Evolutionary conservation across 75 land plant genomes (phyloP).

Genomic region (Cryptomeria japonica): DNA sequence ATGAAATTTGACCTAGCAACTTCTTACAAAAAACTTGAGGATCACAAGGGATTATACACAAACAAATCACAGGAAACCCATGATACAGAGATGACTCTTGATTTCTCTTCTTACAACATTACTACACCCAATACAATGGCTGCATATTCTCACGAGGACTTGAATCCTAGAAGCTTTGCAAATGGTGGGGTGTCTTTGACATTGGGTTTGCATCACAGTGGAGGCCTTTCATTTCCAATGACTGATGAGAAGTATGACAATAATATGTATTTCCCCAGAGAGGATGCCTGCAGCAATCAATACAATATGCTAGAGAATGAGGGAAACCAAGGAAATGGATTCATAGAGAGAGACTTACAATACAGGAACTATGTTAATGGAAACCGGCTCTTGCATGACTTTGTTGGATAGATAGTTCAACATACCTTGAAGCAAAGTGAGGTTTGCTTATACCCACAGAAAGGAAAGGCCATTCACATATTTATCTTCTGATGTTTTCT

Average conservation of each 20-base stretch:
- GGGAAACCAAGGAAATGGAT: conserved; percentile 4
- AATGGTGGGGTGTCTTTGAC: conserved; percentile 64
- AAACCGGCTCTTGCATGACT: conserved; percentile 10
- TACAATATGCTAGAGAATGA: conserved; percentile 6
- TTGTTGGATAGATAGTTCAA: background rate
- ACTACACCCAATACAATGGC: background rate
- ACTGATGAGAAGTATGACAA: conserved; percentile 2
- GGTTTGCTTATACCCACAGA: background rate
- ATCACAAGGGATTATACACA: conserved; percentile 9
- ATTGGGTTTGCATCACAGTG: conserved; percentile 68
- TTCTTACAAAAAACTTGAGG: background rate
- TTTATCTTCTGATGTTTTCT: background rate
- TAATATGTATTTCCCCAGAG: conserved; percentile 8
- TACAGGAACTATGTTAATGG: conserved; percentile 10
- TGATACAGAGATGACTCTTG: background rate
- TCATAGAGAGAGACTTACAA: background rate
- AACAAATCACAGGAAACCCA: background rate
- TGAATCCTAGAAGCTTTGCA: conserved; percentile 12
- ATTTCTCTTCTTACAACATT: conserved; percentile 8
- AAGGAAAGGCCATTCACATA: background rate
- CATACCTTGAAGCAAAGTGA: background rate
- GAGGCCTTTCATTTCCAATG: conserved; percentile 24
- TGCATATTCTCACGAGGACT: conserved; percentile 8
- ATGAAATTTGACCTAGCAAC: background rate
- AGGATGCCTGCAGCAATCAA: conserved; percentile 6